Base-by-base conservation (phyloP, 495 filamentous ascomycete species). In the Recurvomyces mirabilis region DNA sequence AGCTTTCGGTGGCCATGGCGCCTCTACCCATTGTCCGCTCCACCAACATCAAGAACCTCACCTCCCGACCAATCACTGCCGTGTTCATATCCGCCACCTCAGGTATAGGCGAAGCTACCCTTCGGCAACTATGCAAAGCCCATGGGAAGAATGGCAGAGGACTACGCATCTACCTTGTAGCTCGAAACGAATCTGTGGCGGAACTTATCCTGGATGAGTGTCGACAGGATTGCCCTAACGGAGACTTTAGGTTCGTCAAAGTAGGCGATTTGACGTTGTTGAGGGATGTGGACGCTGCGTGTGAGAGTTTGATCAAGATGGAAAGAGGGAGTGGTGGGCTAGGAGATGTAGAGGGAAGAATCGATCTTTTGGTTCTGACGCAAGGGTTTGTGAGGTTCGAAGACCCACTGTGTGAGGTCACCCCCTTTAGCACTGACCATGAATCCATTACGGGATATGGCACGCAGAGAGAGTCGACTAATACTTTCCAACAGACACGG, bases 71-170 rank as follows among this genome's bases (percentile, higher is more conserved):
- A n/a, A 13, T 49, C 15, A 30, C 36, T 7, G 65, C 62, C 21
- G 55, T 69, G 34, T 69, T 70, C 33, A 59, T 66, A 7, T 63
- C 64, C 26, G 65, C 46, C 17, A 68, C 66, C 1, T 55, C 50
- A 19, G 67, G 67, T 19, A 69, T 71, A 36, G 65, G 64, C 20
- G 49, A 61, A 38, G 53, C 46, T 29, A 57, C 65, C 3, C 47
- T 67, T 1, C 45, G 55, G 15, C 53, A 57, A 20, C 56, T 68
- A 30, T 60, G 59, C 6, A 35, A 52, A 0, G 12, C 23, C 23
- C 34, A 38, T 39, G 43, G 18, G 6, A 13, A 15, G 1, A 39
- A 62, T 34, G 43, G 60, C 18, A 23, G 38, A 13, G 49, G 43
- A 9, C 61, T 65, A 2, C 53, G 57, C 20, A 47, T 65, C n/a